phyloP scores from a whole-genome alignment of 805 yeast species.

The Soucietia sequanensis region DNA sequence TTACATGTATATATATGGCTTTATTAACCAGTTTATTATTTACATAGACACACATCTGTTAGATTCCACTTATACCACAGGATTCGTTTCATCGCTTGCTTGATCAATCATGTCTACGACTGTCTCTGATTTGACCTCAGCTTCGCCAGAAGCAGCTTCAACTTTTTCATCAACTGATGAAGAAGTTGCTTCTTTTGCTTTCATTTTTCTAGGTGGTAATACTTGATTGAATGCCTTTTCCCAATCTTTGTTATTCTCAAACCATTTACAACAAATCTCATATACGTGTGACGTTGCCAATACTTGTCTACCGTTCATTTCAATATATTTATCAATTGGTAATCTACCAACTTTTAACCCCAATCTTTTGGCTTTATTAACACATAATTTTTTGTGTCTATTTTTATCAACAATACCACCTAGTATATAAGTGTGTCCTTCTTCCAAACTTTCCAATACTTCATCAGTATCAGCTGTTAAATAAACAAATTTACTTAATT shows the following conservation, averaged over 20 bases:
- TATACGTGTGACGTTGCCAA: conserved; percentile 95
- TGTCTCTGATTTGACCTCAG: conserved; percentile 1
- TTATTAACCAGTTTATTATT: too few species aligned
- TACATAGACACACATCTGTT: too few species aligned
- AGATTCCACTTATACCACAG: too few species aligned
- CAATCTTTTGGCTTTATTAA: conserved; percentile 71
- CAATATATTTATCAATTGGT: conserved; percentile 84
- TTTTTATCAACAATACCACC: conserved; percentile 98
- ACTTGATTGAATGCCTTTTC: conserved; percentile 81
- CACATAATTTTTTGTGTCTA: conserved; percentile 77
- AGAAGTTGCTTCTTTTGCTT: conserved; percentile 2
- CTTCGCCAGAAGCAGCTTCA: neutral
- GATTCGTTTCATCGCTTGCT: conserved; percentile 3
- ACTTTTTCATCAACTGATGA: too few species aligned
- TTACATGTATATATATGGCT: too few species aligned
- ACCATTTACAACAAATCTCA: conserved; percentile 78
- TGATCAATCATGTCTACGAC: neutral
- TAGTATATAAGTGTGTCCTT: conserved; percentile 74
- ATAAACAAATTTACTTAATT: conserved; percentile 53
- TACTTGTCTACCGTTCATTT: conserved; percentile 81
- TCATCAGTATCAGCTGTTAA: conserved; percentile 86
- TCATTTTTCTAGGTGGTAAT: conserved; percentile 71
- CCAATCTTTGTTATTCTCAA: conserved; percentile 74
- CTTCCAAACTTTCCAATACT: conserved; percentile 58
- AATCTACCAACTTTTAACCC: conserved; percentile 73